Base-by-base conservation (phyloP, 2,329 filamentous ascomycete species). In the Fonsecaea pedrosoi region DNA sequence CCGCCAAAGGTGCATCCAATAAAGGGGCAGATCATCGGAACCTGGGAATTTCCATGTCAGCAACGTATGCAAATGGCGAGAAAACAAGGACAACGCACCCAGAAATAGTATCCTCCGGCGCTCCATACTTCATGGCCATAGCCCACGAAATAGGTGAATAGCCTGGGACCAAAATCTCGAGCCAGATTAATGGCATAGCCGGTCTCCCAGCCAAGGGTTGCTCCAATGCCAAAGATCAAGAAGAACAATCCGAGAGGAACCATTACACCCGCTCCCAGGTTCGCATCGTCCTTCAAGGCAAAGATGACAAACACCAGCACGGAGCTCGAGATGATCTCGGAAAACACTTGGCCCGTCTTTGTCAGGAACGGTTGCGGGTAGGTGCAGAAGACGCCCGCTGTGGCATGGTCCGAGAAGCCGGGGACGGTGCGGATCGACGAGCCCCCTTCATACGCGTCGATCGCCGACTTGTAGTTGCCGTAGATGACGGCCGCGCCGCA, bases 151-250 rank as follows among this genome's bases (percentile, higher is more conserved):
- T 86, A 88, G 0, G 85, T 84, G 73, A 89, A 85, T 50, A 90
- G 75, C 25, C 88, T 81, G 30, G 87, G 87, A 3, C 87, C 86
- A 71, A 90, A 87, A 70, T 90, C 88, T 78, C 88, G 84, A 57
- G 87, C 88, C 34, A 89, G 75, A 71, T 90, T 90, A 72, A 90
- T 89, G 18, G 88, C 88, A 76, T 89, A 90, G 40, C 88, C 87
- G 2, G 88, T 91, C 76, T 90, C 83, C 86, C 86, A 90, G 4
- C 89, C 88, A 68, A 89, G 89, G 73, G 85, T 88, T 37, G 86
- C 85, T 25, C 87, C 87, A 25, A 90, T 84, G n/a, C 87, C 88
- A 73, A 90, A 90, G 71, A 90, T 87, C 67, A 90, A 78, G 78
- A 90, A 89, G 78, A 89, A 88, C 18, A 90, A 77, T 30, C 80